phyloP scores from a whole-genome alignment of 129 eudicot species.

The Chrysanthemum lavandulifolium region DNA sequence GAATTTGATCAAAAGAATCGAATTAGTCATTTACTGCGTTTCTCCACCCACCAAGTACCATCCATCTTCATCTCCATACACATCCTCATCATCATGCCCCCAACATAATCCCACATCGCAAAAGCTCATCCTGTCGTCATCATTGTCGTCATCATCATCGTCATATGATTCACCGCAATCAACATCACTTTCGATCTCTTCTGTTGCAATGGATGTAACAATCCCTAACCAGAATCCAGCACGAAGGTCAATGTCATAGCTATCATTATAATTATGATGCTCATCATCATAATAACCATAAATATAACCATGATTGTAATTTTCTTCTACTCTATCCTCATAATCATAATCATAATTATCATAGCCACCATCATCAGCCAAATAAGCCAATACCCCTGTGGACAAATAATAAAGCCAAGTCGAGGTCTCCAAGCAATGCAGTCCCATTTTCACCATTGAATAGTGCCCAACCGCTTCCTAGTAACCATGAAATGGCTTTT shows the following conservation, averaged over 20 bases:
- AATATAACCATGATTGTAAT: constrained; percentile 6
- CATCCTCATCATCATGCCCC: constrained; percentile 41
- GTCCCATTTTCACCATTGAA: constrained; percentile 76
- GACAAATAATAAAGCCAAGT: constrained; percentile 76
- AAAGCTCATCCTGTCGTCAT: constrained; percentile 27
- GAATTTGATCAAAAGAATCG: constrained; percentile 29
- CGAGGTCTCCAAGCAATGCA: constrained; percentile 82
- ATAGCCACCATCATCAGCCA: constrained; percentile 31
- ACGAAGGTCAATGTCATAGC: constrained; percentile 2
- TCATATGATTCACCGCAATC: constrained; percentile 3
- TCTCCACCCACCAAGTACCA: constrained; percentile 39
- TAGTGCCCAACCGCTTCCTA: constrained; percentile 81
- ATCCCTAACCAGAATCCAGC: constrained; percentile 10
- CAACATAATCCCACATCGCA: constrained; percentile 42
- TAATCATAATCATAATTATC: constrained; percentile 20
- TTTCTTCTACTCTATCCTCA: constrained; percentile 18
- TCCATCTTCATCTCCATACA: constrained; percentile 27
- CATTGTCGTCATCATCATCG: constrained; percentile 26
- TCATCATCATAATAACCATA: constrained; percentile 15
- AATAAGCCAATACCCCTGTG: constrained; percentile 49
- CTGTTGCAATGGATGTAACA: background rate
- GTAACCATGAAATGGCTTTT: constrained; percentile 36
- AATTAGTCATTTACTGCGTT: constrained; percentile 13
- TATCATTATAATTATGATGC: background rate
- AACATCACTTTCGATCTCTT: background rate